Percentiles rank a stretch among this genome's conserved stretches.
These are phyloP conservation scores for Saccharum hybrid DNA, from an alignment of 202 grass and related monocot genomes.

Conservation along the genomic window DNA sequence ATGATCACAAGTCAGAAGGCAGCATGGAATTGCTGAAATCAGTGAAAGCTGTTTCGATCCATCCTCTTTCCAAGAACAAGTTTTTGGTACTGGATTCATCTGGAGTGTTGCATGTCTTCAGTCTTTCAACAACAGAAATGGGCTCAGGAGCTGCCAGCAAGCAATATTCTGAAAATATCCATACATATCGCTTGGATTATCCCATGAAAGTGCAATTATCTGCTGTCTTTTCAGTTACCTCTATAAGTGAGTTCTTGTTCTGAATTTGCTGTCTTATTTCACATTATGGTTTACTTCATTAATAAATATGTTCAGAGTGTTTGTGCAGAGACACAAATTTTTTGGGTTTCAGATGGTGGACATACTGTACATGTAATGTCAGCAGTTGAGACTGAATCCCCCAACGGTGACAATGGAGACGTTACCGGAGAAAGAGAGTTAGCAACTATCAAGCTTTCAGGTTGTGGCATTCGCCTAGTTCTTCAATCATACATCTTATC, in stretches of 20 bases:
- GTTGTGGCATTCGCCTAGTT: conserved; percentile 48
- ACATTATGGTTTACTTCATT: conserved; percentile 55
- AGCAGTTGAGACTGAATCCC: conserved; percentile 50
- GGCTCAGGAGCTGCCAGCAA: conserved; percentile 41
- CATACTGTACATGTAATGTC: conserved; percentile 79
- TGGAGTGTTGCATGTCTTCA: conserved; percentile 77
- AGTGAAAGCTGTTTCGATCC: conserved; percentile 64
- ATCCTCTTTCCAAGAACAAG: conserved; percentile 73
- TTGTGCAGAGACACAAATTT: conserved; percentile 74
- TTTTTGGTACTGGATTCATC: conserved; percentile 79
- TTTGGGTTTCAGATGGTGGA: conserved; percentile 89
- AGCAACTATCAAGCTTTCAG: conserved; percentile 62
- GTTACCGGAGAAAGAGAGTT: conserved; percentile 40
- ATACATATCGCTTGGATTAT: conserved; percentile 57
- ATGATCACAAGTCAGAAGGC: conserved; percentile 44
- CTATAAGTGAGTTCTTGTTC: conserved; percentile 69
- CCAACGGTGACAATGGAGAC: conserved; percentile 33
- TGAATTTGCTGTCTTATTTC: conserved; percentile 39
- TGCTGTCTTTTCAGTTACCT: conserved; percentile 76
- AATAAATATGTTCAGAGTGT: conserved; percentile 75
- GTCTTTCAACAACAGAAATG: conserved; percentile 41
- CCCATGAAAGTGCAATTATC: conserved; percentile 74
- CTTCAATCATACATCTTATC: not conserved
- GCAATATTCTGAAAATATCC: conserved; percentile 46
- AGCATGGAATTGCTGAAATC: conserved; percentile 44